Evolutionary conservation across 805 yeast species (phyloP), one percentile per base, ranked within the genome.

Genomic region (Sugiyamaella lignohabitans): DNA sequence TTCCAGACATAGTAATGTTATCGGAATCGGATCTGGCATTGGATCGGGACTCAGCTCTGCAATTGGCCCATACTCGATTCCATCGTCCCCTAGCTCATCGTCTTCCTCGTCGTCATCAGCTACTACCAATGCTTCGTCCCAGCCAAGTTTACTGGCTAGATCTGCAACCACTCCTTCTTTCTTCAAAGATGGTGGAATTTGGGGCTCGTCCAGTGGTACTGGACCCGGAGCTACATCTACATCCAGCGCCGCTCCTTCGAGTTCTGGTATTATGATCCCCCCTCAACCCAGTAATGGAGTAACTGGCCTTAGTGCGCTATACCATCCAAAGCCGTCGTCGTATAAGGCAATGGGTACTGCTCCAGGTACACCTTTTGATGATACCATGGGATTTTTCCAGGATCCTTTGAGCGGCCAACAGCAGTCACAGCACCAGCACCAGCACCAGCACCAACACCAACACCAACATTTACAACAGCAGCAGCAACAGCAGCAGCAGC

Each of bases 311-410:
- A 27, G 57, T 48, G 5, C 52, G 46, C 39, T 51, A 40, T 48
- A 50, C 45, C 52, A 45, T 29, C 46, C 34, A 14, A 23, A 38
- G 24, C 42, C 45, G n/a, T 27, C 44, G 19, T 34, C 35, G 17
- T 37, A 27, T 47, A 54, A 29, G 50, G 40, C 37, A 40, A 45
- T 27, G 43, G 43, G 27, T 50, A 45, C 42, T 55, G 57, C 38
- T 61, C 68, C 50, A 5, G 46, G 49, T 20, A 46, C 52, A 29
- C 47, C 50, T 11, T 16, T 46, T 30, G 50, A 43, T 8, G 46
- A 38, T 39, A 60, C 53, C 14, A 6, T 19, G 18, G 21, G 38
- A 35, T 35, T 35, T 19, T 10, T 27, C 32, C 14, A 10, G 11
- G 14, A 27, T 27, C 11, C 32, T 14, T 19, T 35, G 21, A 19